phyloP scores from a whole-genome alignment of 2,329 filamentous ascomycete genomes.

The Blastomyces emzantsi region DNA sequence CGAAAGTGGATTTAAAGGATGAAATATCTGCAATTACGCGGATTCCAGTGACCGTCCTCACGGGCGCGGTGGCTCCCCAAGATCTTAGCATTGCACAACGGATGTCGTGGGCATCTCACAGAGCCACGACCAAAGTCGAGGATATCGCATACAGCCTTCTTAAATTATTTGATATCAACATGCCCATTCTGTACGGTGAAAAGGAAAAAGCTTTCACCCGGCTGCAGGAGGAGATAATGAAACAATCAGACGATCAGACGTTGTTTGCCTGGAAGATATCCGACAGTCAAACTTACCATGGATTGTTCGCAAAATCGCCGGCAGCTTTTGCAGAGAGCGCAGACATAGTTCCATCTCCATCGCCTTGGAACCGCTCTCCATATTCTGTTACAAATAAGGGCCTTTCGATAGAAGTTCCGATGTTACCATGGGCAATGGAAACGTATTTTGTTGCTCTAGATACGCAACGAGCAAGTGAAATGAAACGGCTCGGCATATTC shows the following conservation, averaged over 20 bases:
- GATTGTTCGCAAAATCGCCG: conserved; percentile 10
- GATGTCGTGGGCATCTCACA: conserved; percentile 23
- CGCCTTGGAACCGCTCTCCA: not conserved
- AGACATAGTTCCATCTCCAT: not conserved
- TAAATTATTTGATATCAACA: conserved; percentile 23
- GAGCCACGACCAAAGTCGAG: conserved; percentile 20
- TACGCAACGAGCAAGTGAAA: conserved; percentile 8
- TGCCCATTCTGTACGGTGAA: conserved; percentile 25
- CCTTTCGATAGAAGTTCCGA: conserved; percentile 15
- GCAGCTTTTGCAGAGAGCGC: conserved; percentile 7
- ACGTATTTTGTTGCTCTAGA: conserved; percentile 19
- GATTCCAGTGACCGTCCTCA: conserved; percentile 7
- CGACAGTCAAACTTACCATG: conserved; percentile 4
- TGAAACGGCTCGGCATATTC: conserved; percentile 6
- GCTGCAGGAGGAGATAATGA: conserved; percentile 26
- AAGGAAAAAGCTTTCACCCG: conserved; percentile 20
- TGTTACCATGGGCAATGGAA: conserved; percentile 18
- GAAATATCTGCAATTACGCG: conserved; percentile 7
- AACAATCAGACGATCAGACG: conserved; percentile 19
- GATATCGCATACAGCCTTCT: conserved; percentile 25
- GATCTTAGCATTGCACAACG: conserved; percentile 13
- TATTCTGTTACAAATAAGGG: conserved; percentile 19
- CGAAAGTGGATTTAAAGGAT: conserved; percentile 7
- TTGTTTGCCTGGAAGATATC: conserved; percentile 15
- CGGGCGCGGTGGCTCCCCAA: not conserved